Evolutionary conservation across 192 early-diverging fungal species (phyloP), one percentile per base, ranked within the genome.

Genomic region (Podila verticillata): DNA sequence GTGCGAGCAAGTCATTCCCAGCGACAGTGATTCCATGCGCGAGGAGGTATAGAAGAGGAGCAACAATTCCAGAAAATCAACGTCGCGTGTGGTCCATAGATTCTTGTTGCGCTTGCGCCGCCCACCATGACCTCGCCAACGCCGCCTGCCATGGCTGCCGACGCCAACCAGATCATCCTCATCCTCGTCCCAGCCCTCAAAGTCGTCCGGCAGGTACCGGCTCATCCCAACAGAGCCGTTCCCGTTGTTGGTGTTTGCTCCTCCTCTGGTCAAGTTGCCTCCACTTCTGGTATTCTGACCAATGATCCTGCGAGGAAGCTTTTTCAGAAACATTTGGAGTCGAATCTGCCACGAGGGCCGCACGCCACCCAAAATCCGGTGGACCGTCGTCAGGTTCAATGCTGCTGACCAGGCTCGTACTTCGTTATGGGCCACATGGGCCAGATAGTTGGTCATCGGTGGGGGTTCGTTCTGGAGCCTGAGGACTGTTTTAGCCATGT

Each of bases 401-500:
- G 73, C 73, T 13, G 73, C 73, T 29, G 73, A 66, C 73, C 73
- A 74, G 15, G 65, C 68, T 7, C 73, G 65, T 13, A 74, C 65
- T 20, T 74, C 73, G 3, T 65, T 74, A 20, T 74, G 65, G 35
- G 73, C 67, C 9, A 74, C 73, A 54, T 74, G 67, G 19, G 73
- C 60, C 4, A 74, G 57, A 35, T 74, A 74, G 39, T 74, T 74
- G 73, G 57, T 36, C 65, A 63, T 74, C 4, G 73, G 73, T 17
- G 36, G 48, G 15, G 73, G 73, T 34, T 74, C 73, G n/a, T 59
- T 62, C 10, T 60, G n/a, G 48, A 74, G 65, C 7, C 73, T 65
- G 22, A 74, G 66, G 28, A 74, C 47, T 20, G 73, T 68, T n/a
- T 74, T 74, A 12, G 65, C 24, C 28, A 74, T 47, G 28, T 74